Evolutionary conservation across 148 eudicot genomes (phyloP), one percentile per base, ranked within the genome.

Genomic region (Chenopodium formosanum): DNA sequence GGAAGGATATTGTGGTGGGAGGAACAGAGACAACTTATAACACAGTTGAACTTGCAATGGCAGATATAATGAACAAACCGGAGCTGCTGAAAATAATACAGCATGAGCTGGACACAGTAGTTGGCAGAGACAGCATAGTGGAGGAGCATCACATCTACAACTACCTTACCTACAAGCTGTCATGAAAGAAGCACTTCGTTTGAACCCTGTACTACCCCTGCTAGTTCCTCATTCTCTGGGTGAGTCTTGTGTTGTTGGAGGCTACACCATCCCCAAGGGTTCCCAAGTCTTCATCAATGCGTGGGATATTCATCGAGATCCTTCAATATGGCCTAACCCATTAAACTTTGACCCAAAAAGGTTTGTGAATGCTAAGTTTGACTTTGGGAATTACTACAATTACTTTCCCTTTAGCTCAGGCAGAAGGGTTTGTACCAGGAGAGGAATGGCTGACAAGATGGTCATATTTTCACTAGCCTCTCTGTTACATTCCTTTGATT

Each of bases 371-470:
- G 79, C 77, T 6, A 88, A 86, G 82, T 56, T 69, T 73, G 97
- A 92, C 78, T 89, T 82, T 29, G 94, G 95, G 3, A 87, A 86
- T 37, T 81, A 86, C 73, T 88, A 88, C 52, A 80, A 7, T 29
- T 91, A 81, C 80, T 47, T 94, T 16, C 97, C 97, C 0, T 94
- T 93, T 53, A 91, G 97, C 10, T 90, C 93, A 0, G 95, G 98
- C 4, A 77, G 95, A 79, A 90, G 95, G 70, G 88, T 82, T 13
- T 94, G 95, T 82, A 89, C 89, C 1, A 94, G 98, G 19, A 80
- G 78, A 1, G 80, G 83, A 1, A 73, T 88, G 91, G 94, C 91
- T 10, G 90, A 89, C 82, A 87, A 88, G 83, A 88, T 87, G 88
- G 74, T 91, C 25, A 14, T 87, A 86, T 86, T 75, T 58, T 82